Conservation (phyloP, 176 grass and related monocot genomes). For the Dactylis glomerata region DNA sequence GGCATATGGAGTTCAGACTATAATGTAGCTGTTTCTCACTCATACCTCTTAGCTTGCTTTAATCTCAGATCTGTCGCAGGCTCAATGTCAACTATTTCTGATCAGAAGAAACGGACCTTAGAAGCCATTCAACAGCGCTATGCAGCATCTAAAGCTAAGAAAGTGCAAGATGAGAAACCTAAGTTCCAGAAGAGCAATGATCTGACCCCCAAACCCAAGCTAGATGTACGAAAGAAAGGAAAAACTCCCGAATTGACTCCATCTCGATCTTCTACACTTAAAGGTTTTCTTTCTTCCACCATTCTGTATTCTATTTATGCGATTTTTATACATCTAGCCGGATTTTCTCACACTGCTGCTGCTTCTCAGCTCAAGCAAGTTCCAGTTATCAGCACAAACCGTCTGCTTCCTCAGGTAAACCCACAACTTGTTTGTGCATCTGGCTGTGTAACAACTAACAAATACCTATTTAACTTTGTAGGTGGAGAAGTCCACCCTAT, state of each 20-base stretch:
- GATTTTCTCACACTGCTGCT: background rate
- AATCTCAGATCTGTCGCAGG: background rate
- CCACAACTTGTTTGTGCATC: background rate
- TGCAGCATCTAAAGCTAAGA: constrained; percentile 55
- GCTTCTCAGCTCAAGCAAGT: constrained; percentile 6
- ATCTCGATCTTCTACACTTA: background rate
- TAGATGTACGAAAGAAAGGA: constrained; percentile 20
- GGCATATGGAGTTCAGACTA: background rate
- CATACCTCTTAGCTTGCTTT: background rate
- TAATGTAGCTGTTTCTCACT: background rate
- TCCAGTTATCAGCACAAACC: constrained; percentile 17
- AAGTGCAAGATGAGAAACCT: constrained; percentile 35
- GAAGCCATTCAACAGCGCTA: constrained; percentile 46
- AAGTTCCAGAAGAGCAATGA: constrained; percentile 18
- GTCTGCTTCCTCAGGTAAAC: background rate
- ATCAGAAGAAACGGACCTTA: constrained; percentile 55
- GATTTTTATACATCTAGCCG: background rate
- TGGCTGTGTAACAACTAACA: background rate
- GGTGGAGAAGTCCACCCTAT: constrained; percentile 50
- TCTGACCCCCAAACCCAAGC: constrained; percentile 1
- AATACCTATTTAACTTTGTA: background rate
- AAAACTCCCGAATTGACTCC: background rate
- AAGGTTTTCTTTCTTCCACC: constrained; percentile 20
- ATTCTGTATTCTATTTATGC: background rate
- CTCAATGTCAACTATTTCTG: constrained; percentile 34